Percentiles rank a stretch among this genome's conserved stretches.
phyloP scores from a whole-genome alignment of 805 yeast genomes.

The Candida krabiensis region DNA sequence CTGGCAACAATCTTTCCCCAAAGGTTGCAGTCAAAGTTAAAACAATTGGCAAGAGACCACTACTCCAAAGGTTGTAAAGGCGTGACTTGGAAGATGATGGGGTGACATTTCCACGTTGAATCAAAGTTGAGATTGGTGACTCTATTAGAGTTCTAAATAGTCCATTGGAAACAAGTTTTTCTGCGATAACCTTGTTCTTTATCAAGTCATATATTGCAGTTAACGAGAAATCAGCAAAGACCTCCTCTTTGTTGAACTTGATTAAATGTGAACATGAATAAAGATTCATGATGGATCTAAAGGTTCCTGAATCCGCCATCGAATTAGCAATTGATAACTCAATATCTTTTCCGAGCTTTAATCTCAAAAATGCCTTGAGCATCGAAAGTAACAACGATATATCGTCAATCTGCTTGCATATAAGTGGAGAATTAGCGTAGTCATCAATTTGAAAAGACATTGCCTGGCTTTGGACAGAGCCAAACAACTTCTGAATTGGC shows the following conservation, averaged over 20 bases:
- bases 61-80: slow-evolving; percentile 80
- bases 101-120: slow-evolving; percentile 64
- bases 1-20: slow-evolving; percentile 64
- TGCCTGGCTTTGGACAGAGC: slow-evolving; percentile 58
- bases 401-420: slow-evolving; percentile 61
- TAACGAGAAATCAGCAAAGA: slow-evolving; percentile 71
- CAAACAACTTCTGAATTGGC: slow-evolving; percentile 61
- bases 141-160: slow-evolving; percentile 68
- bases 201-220: slow-evolving; percentile 70
- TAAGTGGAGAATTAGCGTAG: slow-evolving; percentile 32
- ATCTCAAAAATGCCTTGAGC: slow-evolving; percentile 54
- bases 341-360: slow-evolving; percentile 49
- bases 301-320: slow-evolving; percentile 57
- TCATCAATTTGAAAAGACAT: slow-evolving; percentile 39
- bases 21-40: slow-evolving; percentile 59
- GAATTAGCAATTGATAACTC: slow-evolving; percentile 50
- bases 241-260: slow-evolving; percentile 59
- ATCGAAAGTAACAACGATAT: slow-evolving; percentile 60
- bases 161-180: slow-evolving; percentile 61
- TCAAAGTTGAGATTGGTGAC: slow-evolving; percentile 65
- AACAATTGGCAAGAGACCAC: slow-evolving; percentile 72
- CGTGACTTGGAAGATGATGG: slow-evolving; percentile 47
- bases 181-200: slow-evolving; percentile 61
- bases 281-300: slow-evolving; percentile 59
- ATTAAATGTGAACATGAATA: slow-evolving; percentile 68